A percentile compares a stretch with the other conserved stretches of the same genome.
Evolutionary conservation across 495 filamentous ascomycete species (phyloP).

Genomic region (Amorphotheca resinae): DNA sequence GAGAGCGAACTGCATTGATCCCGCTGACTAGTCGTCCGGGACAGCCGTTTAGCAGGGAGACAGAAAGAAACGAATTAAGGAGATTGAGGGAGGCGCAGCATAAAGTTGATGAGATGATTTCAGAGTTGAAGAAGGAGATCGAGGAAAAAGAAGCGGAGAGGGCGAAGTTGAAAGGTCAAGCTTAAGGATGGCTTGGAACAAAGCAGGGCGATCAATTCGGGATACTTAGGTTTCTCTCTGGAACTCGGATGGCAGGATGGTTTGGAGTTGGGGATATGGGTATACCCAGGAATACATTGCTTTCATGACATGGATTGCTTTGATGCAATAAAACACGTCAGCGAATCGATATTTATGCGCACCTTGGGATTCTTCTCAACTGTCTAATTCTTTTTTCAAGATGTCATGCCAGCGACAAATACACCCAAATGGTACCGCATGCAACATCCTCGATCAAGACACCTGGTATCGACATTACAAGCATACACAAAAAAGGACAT

Average conservation of each 20-base stretch:
- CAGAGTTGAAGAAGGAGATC: conserved; percentile 50
- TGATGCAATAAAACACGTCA: too few species aligned
- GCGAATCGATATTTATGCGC: too few species aligned
- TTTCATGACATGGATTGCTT: too few species aligned
- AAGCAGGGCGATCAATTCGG: neutral
- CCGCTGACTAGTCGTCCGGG: conserved; percentile 47
- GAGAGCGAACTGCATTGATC: conserved; percentile 56
- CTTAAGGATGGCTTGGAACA: neutral
- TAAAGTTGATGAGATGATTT: conserved; percentile 52
- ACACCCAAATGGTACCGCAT: too few species aligned
- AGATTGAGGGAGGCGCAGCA: conserved; percentile 58
- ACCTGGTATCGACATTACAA: too few species aligned
- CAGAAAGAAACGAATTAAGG: conserved; percentile 60
- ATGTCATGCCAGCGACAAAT: too few species aligned
- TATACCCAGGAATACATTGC: neutral
- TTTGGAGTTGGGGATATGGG: neutral
- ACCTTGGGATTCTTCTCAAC: too few species aligned
- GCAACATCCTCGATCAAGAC: too few species aligned
- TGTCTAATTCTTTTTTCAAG: too few species aligned
- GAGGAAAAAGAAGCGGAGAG: conserved; percentile 45
- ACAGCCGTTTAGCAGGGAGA: conserved; percentile 62
- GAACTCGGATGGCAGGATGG: neutral
- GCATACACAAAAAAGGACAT: too few species aligned
- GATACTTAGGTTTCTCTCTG: too few species aligned
- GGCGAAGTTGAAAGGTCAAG: conserved; percentile 25